phyloP scores from a whole-genome alignment of 176 grass and related monocot species.

The Urochloa ruziziensis region DNA sequence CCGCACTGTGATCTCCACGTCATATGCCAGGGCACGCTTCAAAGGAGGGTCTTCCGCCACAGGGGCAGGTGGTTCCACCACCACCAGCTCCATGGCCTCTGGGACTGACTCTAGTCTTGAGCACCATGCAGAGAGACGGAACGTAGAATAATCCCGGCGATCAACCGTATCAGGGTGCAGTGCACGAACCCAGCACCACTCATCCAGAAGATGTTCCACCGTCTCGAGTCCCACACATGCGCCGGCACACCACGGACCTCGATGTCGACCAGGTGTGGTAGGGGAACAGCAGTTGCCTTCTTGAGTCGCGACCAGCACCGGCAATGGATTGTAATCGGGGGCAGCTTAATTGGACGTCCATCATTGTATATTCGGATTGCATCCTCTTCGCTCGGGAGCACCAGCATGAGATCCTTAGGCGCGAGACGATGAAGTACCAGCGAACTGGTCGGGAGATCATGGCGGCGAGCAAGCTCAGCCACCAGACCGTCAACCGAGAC shows the following conservation, averaged over 20 bases:
- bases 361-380: not conserved
- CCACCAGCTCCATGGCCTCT: too few relatives aligned
- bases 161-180: not conserved
- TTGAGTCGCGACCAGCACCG: not conserved
- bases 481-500: not conserved
- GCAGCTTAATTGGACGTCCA: not conserved
- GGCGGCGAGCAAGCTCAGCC: not conserved
- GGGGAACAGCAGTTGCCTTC: rapidly evolving
- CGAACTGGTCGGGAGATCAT: not conserved
- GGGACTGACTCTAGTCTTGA: rapidly evolving
- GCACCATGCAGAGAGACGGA: not conserved
- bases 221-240: not conserved
- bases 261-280: not conserved
- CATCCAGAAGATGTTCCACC: not conserved
- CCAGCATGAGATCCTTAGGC: rapidly evolving
- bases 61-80: too few relatives aligned
- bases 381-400: not conserved
- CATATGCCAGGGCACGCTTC: too few relatives aligned
- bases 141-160: not conserved
- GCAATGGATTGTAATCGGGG: not conserved
- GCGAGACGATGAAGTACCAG: not conserved
- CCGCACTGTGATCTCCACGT: too few relatives aligned
- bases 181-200: not conserved
- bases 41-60: too few relatives aligned
- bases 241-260: not conserved